These are phyloP conservation scores for Aquilaria malaccensis DNA, from an alignment of 345 rosid genomes.

Conservation along the genomic window DNA sequence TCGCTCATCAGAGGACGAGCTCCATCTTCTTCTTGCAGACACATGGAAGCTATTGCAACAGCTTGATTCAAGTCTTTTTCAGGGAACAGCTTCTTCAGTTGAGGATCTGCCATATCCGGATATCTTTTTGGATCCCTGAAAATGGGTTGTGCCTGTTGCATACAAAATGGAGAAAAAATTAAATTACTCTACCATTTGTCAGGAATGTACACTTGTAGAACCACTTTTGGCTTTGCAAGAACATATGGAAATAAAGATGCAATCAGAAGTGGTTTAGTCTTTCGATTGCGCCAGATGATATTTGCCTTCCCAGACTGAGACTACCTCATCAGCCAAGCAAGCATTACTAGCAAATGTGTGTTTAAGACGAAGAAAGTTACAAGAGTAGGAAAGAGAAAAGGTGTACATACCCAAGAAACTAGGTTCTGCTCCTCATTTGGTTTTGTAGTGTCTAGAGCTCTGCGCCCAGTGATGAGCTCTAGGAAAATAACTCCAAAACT, in stretches of 20 bases:
- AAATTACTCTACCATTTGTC: too few relatives aligned
- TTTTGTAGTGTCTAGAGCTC: constrained; percentile 58
- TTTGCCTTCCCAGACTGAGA: too few relatives aligned
- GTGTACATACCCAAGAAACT: constrained; percentile 62
- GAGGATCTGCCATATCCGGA: constrained; percentile 76
- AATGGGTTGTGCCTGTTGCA: constrained; percentile 52
- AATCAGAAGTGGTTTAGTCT: too few relatives aligned
- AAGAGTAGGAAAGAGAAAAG: not conserved
- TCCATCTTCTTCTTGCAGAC: constrained; percentile 65
- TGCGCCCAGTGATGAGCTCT: constrained; percentile 69
- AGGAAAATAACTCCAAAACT: constrained; percentile 77
- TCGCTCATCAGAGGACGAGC: constrained; percentile 83
- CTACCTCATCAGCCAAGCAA: too few relatives aligned
- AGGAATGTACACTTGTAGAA: too few relatives aligned
- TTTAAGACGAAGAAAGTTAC: not conserved
- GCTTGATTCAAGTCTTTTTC: constrained; percentile 79
- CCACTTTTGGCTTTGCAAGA: too few relatives aligned
- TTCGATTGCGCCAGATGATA: too few relatives aligned
- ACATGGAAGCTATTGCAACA: constrained; percentile 85
- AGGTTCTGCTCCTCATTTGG: constrained; percentile 63
- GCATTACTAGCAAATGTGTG: too few relatives aligned
- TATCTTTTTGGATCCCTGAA: constrained; percentile 64
- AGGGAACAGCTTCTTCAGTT: constrained; percentile 36
- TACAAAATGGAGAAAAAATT: not conserved
- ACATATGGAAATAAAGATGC: too few relatives aligned